Evolutionary conservation across 257 asterid species (phyloP), one percentile per base, ranked within the genome.

Genomic region (Solanum infundibuliforme): DNA sequence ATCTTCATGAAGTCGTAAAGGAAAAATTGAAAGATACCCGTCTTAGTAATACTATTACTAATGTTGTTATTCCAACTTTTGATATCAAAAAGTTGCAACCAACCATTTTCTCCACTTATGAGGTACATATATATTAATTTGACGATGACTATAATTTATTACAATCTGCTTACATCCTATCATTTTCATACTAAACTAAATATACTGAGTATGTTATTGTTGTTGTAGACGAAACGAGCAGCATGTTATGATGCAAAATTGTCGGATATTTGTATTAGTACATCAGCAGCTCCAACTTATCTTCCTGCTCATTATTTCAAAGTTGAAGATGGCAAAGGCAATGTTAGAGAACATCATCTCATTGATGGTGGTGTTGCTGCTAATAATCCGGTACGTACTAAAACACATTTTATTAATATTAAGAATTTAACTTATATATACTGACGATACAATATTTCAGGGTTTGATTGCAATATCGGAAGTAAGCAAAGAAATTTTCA

Each of bases 251-350:
- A 94, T 88, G 94, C 93, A 12, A 84, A 79, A 3, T 23, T 94
- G 12, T 87, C 92, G 3, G 97, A 94, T 76, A 7, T 86, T 73
- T 86, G 88, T 91, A 91, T 94, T 29, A 86, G 94, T 79, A 93
- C 97, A 1, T 93, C 95, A 1, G 97, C 97, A 6, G 95, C 97
- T 71, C 97, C 95, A 1, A 94, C 95, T 7, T 86, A 79, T 87
- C 88, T 93, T 41, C 95, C 95, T 1, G 91, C 94, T 21, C 87
- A 94, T 86, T 16, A 58, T 84, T 94, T 94, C 88, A 91, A 46
- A 48, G 91, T 79, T 62, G 55, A 83, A 32, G 91, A 68, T 77
- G 34, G 16, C 0, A 32, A 88, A 31, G 94, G 91, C 35, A 68
- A 91, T 1, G 4, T 55, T 1, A 75, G 83, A 38, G 91, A 90